phyloP scores from a whole-genome alignment of 345 rosid species.

The Geranium rotundifolium region DNA sequence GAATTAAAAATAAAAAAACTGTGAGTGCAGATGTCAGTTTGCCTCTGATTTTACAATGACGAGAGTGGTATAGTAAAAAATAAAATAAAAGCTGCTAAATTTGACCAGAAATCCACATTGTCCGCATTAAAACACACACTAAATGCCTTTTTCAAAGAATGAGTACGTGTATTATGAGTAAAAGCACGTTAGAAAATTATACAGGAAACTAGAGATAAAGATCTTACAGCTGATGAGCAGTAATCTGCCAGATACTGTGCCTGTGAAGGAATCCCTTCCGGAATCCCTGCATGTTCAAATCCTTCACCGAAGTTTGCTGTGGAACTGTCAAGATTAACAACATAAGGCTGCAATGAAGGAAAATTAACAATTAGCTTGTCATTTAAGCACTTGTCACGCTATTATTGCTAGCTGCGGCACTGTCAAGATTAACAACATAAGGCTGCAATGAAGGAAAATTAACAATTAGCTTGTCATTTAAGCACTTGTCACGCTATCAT shows the following conservation, averaged over 20 bases:
- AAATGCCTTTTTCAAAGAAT: neutral
- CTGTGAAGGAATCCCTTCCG: constrained; percentile 73
- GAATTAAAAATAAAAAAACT: neutral
- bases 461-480: no score
- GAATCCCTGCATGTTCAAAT: constrained; percentile 54
- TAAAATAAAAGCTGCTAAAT: no score
- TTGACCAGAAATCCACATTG: no score
- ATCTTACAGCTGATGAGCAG: constrained; percentile 66
- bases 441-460: constrained; percentile 53
- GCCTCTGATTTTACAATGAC: neutral
- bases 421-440: constrained; percentile 32
- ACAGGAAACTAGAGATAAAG: neutral
- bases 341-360: constrained; percentile 52
- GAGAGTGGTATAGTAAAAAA: no score
- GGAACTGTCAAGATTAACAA: constrained; percentile 23
- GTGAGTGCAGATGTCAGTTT: neutral
- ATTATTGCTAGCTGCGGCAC: constrained; percentile 18
- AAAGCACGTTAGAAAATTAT: neutral
- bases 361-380: no score
- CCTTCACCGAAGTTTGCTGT: constrained; percentile 32
- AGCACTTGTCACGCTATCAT: no score
- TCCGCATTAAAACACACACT: no score
- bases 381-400: no score
- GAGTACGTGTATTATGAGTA: neutral
- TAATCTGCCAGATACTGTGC: constrained; percentile 76